phyloP scores from a whole-genome alignment of 768 basidiomycete genomes.

The Naganishia vaughanmartiniae region DNA sequence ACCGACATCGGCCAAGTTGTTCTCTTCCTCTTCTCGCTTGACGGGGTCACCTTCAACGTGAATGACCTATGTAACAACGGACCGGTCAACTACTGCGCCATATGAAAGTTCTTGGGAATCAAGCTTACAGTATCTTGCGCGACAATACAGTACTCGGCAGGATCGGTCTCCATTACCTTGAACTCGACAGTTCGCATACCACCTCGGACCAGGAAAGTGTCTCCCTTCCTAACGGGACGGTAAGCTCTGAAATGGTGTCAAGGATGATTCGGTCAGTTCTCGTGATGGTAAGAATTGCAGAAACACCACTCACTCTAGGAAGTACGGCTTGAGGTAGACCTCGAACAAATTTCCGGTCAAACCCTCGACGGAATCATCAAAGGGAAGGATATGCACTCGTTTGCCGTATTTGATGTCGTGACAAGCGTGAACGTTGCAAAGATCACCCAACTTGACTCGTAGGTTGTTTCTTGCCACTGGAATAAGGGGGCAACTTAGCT shows the following conservation, averaged over 20 bases:
- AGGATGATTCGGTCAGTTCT: neutral
- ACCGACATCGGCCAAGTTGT: slow-evolving; percentile 91
- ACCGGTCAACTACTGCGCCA: neutral
- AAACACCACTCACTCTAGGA: slow-evolving; percentile 64
- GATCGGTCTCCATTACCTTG: slow-evolving; percentile 98
- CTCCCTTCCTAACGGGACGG: slow-evolving; percentile 91
- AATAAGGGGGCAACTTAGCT: neutral
- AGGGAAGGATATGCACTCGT: slow-evolving; percentile 91
- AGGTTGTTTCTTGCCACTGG: slow-evolving; percentile 96
- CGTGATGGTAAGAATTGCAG: too few relatives aligned
- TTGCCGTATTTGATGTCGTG: slow-evolving; percentile 99
- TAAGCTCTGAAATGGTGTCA: slow-evolving; percentile 60
- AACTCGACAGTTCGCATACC: slow-evolving; percentile 99
- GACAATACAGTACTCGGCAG: slow-evolving; percentile 96
- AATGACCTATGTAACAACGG: slow-evolving; percentile 35
- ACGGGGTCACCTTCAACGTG: slow-evolving; percentile 89
- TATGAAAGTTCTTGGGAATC: neutral
- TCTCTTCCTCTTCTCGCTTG: slow-evolving; percentile 97
- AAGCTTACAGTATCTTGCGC: slow-evolving; percentile 98
- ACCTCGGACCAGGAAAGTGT: slow-evolving; percentile 98
- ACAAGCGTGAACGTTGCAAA: slow-evolving; percentile 93
- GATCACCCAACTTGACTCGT: slow-evolving; percentile 93
- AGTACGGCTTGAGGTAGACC: slow-evolving; percentile 96
- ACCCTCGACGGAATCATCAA: slow-evolving; percentile 98
- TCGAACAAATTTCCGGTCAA: slow-evolving; percentile 98